These are phyloP conservation scores for Aspergillus leporis DNA, from an alignment of 495 filamentous ascomycete species.

Conservation along the genomic window DNA sequence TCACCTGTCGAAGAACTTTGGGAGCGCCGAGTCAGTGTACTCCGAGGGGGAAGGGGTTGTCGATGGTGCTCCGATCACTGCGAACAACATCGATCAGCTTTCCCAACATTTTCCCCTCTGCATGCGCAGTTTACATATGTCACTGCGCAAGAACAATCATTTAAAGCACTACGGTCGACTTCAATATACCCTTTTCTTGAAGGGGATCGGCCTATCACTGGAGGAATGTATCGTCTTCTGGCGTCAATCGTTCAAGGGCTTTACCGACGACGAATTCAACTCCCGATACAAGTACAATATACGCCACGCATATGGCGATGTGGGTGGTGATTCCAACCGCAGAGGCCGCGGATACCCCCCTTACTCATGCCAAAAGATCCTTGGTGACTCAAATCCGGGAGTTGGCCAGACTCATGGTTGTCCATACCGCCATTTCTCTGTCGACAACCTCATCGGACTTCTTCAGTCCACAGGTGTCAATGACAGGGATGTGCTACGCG, in stretches of 20 bases:
- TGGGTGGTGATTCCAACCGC: constrained; percentile 87
- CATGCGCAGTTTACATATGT: constrained; percentile 87
- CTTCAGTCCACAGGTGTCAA: constrained; percentile 74
- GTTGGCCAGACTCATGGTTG: constrained; percentile 89
- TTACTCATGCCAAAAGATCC: constrained; percentile 90
- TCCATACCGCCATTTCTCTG: constrained; percentile 87
- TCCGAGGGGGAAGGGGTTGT: constrained; percentile 56
- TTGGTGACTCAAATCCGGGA: constrained; percentile 80
- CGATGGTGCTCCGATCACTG: constrained; percentile 71
- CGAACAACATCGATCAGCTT: constrained; percentile 77
- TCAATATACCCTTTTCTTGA: constrained; percentile 96
- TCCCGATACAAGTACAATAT: constrained; percentile 97
- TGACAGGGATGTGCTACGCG: constrained; percentile 74
- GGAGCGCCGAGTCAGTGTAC: constrained; percentile 82
- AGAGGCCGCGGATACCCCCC: constrained; percentile 84
- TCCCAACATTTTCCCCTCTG: constrained; percentile 89
- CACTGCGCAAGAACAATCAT: constrained; percentile 78
- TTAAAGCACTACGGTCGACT: constrained; percentile 92
- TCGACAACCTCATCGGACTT: constrained; percentile 78
- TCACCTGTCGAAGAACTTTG: constrained; percentile 90
- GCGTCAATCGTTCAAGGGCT: constrained; percentile 77
- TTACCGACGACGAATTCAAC: constrained; percentile 89
- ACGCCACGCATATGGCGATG: constrained; percentile 89
- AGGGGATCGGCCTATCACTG: constrained; percentile 88
- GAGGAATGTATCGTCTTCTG: constrained; percentile 96